Conservation (phyloP, 2,329 filamentous ascomycete genomes). For the Colletotrichum shisoi region DNA sequence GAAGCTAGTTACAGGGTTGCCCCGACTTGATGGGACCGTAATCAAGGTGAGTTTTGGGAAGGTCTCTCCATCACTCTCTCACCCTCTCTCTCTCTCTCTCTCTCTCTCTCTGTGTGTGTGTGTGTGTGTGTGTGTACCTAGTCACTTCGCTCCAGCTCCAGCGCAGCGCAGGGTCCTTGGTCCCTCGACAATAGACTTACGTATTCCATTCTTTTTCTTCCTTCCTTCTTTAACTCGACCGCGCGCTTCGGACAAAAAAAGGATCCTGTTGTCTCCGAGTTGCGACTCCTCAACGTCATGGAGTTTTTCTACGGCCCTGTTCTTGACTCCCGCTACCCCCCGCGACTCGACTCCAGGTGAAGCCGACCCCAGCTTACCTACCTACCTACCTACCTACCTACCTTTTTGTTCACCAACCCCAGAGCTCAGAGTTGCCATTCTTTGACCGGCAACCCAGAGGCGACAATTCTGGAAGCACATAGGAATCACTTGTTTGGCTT, state of each 20-base stretch:
- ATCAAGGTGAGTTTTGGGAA: slow-evolving; percentile 37
- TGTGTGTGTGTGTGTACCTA: too few relatives aligned
- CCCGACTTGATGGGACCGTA: slow-evolving; percentile 33
- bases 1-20: slow-evolving; percentile 38
- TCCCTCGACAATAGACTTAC: slow-evolving; percentile 36
- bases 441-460: not conserved
- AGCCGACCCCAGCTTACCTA: slow-evolving; percentile 1
- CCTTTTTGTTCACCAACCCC: not conserved
- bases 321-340: slow-evolving; percentile 15
- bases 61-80: slow-evolving; percentile 18
- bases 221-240: slow-evolving; percentile 24
- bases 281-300: slow-evolving; percentile 35
- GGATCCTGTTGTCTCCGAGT: slow-evolving; percentile 2
- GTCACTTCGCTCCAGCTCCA: slow-evolving; percentile 5
- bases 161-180: slow-evolving; percentile 36
- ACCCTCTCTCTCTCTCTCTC: not conserved
- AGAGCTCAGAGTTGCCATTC: not conserved
- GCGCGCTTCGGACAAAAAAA: slow-evolving; percentile 34
- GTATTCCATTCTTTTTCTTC: slow-evolving; percentile 33
- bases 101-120: not conserved
- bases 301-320: slow-evolving; percentile 18
- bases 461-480: not conserved
- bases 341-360: slow-evolving; percentile 31
- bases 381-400: too few relatives aligned
- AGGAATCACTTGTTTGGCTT: not conserved